Percentiles rank a stretch among this genome's conserved stretches.
These are phyloP conservation scores for Serendipita indica DNA, from an alignment of 768 basidiomycete genomes.

Conservation along the genomic window DNA sequence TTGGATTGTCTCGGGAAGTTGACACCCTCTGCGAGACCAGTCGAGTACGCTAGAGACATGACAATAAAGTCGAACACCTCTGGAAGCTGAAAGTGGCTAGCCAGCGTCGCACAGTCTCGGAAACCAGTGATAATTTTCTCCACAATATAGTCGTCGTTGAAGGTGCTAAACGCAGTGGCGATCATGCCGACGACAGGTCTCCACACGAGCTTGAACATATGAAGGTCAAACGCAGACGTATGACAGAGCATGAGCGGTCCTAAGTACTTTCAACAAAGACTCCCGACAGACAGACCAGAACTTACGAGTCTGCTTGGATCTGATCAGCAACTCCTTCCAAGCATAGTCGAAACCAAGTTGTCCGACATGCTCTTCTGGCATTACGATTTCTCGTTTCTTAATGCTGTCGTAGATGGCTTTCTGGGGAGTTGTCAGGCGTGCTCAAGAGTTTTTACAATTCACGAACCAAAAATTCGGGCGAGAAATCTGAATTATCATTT, in stretches of 20 bases:
- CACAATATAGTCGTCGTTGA: constrained; percentile 93
- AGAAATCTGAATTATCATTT: constrained; percentile 73
- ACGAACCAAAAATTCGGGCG: constrained; percentile 67
- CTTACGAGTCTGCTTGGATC: constrained; percentile 67
- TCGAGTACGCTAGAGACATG: constrained; percentile 80
- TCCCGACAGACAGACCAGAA: constrained; percentile 12
- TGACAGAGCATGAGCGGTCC: constrained; percentile 65
- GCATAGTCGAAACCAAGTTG: constrained; percentile 97
- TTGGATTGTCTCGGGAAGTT: constrained; percentile 59
- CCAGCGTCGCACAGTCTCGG: constrained; percentile 87
- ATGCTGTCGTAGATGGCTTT: constrained; percentile 88
- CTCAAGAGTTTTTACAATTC: background rate
- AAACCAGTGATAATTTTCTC: constrained; percentile 94
- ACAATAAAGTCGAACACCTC: constrained; percentile 98
- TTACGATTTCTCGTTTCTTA: constrained; percentile 82
- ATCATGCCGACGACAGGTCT: constrained; percentile 86
- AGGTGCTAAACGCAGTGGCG: constrained; percentile 87
- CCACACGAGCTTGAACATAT: constrained; percentile 94
- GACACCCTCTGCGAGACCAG: constrained; percentile 65
- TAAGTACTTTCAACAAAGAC: constrained; percentile 18
- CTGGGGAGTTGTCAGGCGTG: constrained; percentile 28
- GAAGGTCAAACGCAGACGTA: constrained; percentile 63
- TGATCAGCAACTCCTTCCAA: constrained; percentile 85
- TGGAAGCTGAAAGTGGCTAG: constrained; percentile 73
- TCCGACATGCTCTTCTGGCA: constrained; percentile 96